Evolutionary conservation across 2,329 filamentous ascomycete genomes (phyloP), one percentile per base, ranked within the genome.

Genomic region (Gliomastix tumulicola): DNA sequence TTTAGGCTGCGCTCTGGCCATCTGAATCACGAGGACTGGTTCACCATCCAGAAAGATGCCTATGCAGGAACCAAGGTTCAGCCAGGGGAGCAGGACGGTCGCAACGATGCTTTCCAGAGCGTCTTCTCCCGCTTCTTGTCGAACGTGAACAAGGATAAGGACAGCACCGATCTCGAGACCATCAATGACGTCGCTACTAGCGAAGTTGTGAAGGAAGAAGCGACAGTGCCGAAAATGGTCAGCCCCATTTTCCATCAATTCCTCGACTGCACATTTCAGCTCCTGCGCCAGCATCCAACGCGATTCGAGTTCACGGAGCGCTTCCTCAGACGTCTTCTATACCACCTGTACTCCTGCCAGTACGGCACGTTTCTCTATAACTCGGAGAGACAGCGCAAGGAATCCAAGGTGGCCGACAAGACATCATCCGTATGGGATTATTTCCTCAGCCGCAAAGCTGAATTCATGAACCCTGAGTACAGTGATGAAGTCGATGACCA

Each of bases 221-320:
- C 80, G 9, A 96, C 88, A 1, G 79, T 80, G 41, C 79, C 82
- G n/a, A 92, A 87, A 47, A 92, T 97, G 65, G 84, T 94, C 22
- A 94, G 88, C 41, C 92, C 92, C 0, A 86, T 98, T 18, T 98
- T 98, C 60, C 92, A 98, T 51, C 92, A 98, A 54, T 98, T 97
- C 60, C 74, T 98, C 9, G 92, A 97, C 53, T 88, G 88, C 25
- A 88, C 87, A 2, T 97, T 92, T 55, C 92, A 98, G 57, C 70
- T 98, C 20, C 65, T 94, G 18, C 73, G 85, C 42, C 92, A 97
- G 55, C 71, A 90, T 49, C 88, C 88, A 1, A 84, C 79, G 7
- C 82, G 89, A 0, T 98, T 98, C 54, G 90, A 98, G 57, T 98
- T 88, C 62, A 97, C 94, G 48, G 92, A 97, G 56, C 80, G 90